These are phyloP conservation scores for Rhynchosporium agropyri DNA, from an alignment of 2,329 filamentous ascomycete genomes.

Conservation along the genomic window DNA sequence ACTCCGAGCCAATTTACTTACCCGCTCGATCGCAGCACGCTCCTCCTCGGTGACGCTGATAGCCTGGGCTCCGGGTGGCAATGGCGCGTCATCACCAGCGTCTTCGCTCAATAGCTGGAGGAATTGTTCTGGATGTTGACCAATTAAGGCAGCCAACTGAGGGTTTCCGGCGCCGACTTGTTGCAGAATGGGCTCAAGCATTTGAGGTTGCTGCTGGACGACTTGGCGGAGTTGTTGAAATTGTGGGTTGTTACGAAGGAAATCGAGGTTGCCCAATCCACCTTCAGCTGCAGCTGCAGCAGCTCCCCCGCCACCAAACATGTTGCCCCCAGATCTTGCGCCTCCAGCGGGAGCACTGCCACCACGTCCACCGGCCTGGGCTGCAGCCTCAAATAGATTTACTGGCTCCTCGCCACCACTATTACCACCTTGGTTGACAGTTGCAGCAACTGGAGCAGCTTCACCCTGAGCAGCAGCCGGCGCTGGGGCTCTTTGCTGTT, in stretches of 20 bases:
- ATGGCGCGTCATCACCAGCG: slow-evolving; percentile 76
- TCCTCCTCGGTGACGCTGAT: slow-evolving; percentile 96
- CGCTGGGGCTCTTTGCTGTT: slow-evolving; percentile 62
- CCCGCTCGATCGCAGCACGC: slow-evolving; percentile 93
- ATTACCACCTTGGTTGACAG: slow-evolving; percentile 48
- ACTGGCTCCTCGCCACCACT: slow-evolving; percentile 65
- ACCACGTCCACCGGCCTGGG: slow-evolving; percentile 55
- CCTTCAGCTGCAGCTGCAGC: slow-evolving; percentile 47
- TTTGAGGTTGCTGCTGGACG: slow-evolving; percentile 95
- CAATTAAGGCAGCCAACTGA: slow-evolving; percentile 88
- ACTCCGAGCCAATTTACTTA: slow-evolving; percentile 51
- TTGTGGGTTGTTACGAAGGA: slow-evolving; percentile 91
- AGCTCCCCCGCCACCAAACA: slow-evolving; percentile 45
- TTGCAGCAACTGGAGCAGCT: slow-evolving; percentile 43
- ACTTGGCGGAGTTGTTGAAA: slow-evolving; percentile 98
- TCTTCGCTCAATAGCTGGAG: slow-evolving; percentile 88
- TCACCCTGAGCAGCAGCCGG: slow-evolving; percentile 50
- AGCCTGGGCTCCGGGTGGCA: slow-evolving; percentile 85
- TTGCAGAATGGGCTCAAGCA: slow-evolving; percentile 97
- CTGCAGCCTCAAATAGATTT: slow-evolving; percentile 92
- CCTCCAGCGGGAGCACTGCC: slow-evolving; percentile 40
- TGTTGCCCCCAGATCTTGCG: not conserved
- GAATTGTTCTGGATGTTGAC: slow-evolving; percentile 90
- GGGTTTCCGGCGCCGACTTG: slow-evolving; percentile 95
- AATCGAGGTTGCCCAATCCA: slow-evolving; percentile 81